These are phyloP conservation scores for Fusarium sp. DNA, from an alignment of 2,329 filamentous ascomycete species.

Conservation along the genomic window DNA sequence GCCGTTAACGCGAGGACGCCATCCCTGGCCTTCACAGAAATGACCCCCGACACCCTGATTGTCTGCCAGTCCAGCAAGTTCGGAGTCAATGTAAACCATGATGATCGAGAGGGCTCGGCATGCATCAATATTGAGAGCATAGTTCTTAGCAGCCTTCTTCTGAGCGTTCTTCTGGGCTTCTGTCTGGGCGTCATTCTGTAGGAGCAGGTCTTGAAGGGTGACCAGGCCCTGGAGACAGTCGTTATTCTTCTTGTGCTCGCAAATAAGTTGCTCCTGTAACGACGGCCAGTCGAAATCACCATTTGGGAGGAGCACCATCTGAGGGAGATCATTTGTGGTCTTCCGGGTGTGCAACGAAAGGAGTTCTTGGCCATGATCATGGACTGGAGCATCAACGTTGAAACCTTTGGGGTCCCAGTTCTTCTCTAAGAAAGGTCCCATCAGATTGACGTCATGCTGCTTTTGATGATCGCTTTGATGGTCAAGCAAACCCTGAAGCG, in stretches of 20 bases:
- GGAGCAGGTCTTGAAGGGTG: constrained; percentile 17
- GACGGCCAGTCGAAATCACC: constrained; percentile 19
- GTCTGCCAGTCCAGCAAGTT: not conserved
- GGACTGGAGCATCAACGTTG: constrained; percentile 47
- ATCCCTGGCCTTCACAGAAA: not conserved
- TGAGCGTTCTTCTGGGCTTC: not conserved
- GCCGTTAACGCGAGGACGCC: not conserved
- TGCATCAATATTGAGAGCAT: constrained; percentile 35
- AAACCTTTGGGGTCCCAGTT: constrained; percentile 39
- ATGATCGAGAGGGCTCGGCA: not conserved
- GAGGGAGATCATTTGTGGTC: constrained; percentile 8
- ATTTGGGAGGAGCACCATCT: constrained; percentile 1
- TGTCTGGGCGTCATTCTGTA: not conserved
- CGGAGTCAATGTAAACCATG: not conserved
- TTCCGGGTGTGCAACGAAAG: constrained; percentile 33
- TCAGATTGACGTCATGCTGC: constrained; percentile 9
- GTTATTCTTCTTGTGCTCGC: constrained; percentile 40
- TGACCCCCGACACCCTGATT: not conserved
- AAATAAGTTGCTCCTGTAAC: constrained; percentile 18
- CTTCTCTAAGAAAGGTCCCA: constrained; percentile 39
- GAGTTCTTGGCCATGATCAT: constrained; percentile 20
- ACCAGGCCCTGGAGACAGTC: constrained; percentile 47
- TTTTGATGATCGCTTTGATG: constrained; percentile 44
- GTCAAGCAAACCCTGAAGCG: constrained; percentile 44
- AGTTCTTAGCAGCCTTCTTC: not conserved